Evolutionary conservation across 768 basidiomycete genomes (phyloP), one percentile per base, ranked within the genome.

Genomic region (Russula vinacea): DNA sequence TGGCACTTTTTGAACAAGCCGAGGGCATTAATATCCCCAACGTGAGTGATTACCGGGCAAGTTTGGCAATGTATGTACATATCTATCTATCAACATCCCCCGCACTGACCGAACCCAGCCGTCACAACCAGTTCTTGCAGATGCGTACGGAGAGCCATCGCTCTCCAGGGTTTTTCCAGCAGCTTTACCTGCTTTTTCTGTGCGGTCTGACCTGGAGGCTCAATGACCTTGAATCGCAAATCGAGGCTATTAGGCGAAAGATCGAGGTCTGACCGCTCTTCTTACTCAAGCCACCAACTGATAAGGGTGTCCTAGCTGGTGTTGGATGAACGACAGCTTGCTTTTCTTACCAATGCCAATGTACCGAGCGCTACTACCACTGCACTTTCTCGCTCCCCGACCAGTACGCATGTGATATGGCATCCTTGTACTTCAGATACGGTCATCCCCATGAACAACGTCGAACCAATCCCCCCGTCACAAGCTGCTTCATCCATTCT

Each of bases 91-190:
- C n/a, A 33, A 8, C 29, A 2, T 9, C 5, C 26, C 5, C 22
- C 33, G 5, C n/a, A 10, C 39, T 44, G 19, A 42, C 56, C 35
- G 13, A 22, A 19, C 42, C 53, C 62, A 64, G 51, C 42, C 32
- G 45, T 8, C 13, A 1, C 5, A 13, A 17, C 9, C 22, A 16
- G 5, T 17, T 54, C 22, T 3, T 26, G 3, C 29, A 16, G 17
- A 24, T 60, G 39, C 58, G 58, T 17, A 56, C 39, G 2, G 53
- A 55, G 35, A 64, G 53, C 32, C 19, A 64, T 26, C 39, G 37
- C 8, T 39, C 58, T 16, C 53, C 29, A 1, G 11, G 58, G 5
- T 22, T 56, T 2, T 29, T 32, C 26, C 45, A 49, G 5, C 63
- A 64, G n/a, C 2, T 64, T 9, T 11, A 32, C 29, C 58, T 55